A percentile compares a stretch with the other conserved stretches of the same genome.
These are phyloP conservation scores for Apiotrichum montevideense DNA, from an alignment of 1,284 basidiomycete species.

Conservation along the genomic window DNA sequence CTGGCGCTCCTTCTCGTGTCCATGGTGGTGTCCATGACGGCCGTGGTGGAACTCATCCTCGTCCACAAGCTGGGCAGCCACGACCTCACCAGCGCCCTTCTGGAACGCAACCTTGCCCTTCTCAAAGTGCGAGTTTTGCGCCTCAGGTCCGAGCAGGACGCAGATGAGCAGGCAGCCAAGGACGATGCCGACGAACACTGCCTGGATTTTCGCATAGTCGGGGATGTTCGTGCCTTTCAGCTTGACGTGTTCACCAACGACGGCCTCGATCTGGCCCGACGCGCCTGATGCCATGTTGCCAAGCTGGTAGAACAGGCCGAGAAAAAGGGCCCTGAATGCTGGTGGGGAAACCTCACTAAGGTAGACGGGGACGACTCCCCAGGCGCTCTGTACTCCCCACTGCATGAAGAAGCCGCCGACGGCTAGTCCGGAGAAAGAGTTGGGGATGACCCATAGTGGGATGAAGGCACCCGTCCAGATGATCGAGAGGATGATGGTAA, in stretches of 20 bases:
- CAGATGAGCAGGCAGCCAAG: slow-evolving; percentile 38
- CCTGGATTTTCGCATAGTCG: slow-evolving; percentile 80
- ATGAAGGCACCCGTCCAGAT: slow-evolving; percentile 53
- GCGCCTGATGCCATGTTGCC: slow-evolving; percentile 74
- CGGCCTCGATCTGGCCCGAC: slow-evolving; percentile 85
- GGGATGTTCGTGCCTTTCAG: slow-evolving; percentile 52
- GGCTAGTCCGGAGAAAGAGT: slow-evolving; percentile 37
- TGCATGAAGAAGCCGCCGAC: slow-evolving; percentile 59
- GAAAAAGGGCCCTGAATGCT: slow-evolving; percentile 88
- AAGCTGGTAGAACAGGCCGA: slow-evolving; percentile 79
- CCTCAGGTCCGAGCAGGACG: slow-evolving; percentile 50
- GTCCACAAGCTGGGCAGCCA: slow-evolving; percentile 27
- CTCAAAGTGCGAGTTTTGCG: slow-evolving; percentile 77
- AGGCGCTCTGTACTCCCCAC: slow-evolving; percentile 70
- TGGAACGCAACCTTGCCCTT: slow-evolving; percentile 71
- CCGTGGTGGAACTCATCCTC: not conserved
- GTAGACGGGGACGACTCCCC: slow-evolving; percentile 50
- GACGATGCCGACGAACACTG: slow-evolving; percentile 69
- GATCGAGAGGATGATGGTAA: slow-evolving; percentile 49
- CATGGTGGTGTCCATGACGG: not conserved
- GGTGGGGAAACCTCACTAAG: slow-evolving; percentile 74
- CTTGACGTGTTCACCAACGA: slow-evolving; percentile 50
- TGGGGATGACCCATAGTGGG: slow-evolving; percentile 74
- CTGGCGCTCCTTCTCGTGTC: not conserved
- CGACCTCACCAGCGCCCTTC: slow-evolving; percentile 59